These are phyloP conservation scores for Pilobolus umbonatus DNA, from an alignment of 192 early-diverging fungal species.

Conservation along the genomic window DNA sequence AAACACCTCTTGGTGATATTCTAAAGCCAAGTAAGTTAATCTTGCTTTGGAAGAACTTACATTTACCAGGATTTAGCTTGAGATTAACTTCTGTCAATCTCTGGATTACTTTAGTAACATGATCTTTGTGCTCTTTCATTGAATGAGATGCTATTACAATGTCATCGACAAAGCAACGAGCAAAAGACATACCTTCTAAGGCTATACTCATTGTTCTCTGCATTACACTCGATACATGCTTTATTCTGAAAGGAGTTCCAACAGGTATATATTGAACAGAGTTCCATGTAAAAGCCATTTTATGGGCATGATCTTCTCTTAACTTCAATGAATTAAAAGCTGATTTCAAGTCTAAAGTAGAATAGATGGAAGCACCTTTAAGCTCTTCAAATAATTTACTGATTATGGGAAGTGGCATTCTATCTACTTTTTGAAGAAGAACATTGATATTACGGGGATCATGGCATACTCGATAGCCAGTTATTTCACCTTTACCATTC, in stretches of 20 bases:
- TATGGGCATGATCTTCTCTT: neutral
- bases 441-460: no score
- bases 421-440: no score
- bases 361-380: neutral
- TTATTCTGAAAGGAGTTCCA: neutral
- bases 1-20: neutral
- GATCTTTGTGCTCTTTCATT: neutral
- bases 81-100: neutral
- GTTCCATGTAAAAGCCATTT: neutral
- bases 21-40: neutral
- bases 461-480: no score
- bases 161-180: neutral
- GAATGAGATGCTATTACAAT: neutral
- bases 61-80: neutral
- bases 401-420: no score
- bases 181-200: neutral
- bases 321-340: conserved; percentile 1
- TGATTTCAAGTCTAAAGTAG: neutral
- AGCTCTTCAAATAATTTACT: neutral
- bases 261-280: neutral
- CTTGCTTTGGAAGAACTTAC: neutral
- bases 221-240: neutral
- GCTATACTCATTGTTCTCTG: neutral
- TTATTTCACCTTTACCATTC: no score
- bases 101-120: neutral